phyloP scores from a whole-genome alignment of 495 filamentous ascomycete species.

The Aspergillus heteromorphus region DNA sequence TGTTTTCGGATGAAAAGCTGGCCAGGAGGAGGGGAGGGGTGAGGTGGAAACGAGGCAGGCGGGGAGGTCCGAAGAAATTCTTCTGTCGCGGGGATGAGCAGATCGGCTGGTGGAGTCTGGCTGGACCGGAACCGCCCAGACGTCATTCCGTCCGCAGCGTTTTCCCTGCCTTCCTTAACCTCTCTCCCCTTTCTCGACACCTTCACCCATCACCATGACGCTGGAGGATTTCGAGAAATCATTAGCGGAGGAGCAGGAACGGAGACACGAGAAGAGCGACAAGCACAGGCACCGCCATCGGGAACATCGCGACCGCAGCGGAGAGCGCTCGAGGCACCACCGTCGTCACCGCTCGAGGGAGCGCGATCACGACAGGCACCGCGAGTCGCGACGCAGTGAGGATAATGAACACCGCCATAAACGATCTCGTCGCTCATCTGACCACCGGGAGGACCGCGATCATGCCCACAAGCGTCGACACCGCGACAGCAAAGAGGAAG shows the following conservation, averaged over 20 bases:
- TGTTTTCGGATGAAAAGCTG: not conserved
- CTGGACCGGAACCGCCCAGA: slow-evolving; percentile 23
- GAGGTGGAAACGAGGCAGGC: not conserved
- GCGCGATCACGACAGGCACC: slow-evolving; percentile 24
- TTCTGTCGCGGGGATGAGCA: slow-evolving; percentile 31
- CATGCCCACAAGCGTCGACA: slow-evolving; percentile 32
- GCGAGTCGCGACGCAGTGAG: slow-evolving; percentile 33
- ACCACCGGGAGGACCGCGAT: slow-evolving; percentile 37
- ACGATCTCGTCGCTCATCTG: slow-evolving; percentile 45
- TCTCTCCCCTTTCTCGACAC: slow-evolving; percentile 1
- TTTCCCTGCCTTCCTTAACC: slow-evolving; percentile 12
- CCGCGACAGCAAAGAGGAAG: slow-evolving; percentile 24
- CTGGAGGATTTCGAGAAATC: slow-evolving; percentile 53
- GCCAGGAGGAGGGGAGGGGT: not conserved
- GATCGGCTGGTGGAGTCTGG: slow-evolving; percentile 30
- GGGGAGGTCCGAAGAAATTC: slow-evolving; percentile 20
- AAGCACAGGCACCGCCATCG: slow-evolving; percentile 29
- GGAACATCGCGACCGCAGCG: slow-evolving; percentile 38
- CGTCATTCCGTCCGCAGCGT: slow-evolving; percentile 29
- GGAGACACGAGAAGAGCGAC: slow-evolving; percentile 28
- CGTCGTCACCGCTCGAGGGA: slow-evolving; percentile 39
- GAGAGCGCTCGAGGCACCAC: slow-evolving; percentile 33
- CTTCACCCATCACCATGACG: slow-evolving; percentile 35
- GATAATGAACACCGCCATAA: slow-evolving; percentile 50
- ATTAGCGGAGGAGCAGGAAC: slow-evolving; percentile 37